These are phyloP conservation scores for Hericium rajendrae DNA, from an alignment of 768 basidiomycete species.

Conservation along the genomic window DNA sequence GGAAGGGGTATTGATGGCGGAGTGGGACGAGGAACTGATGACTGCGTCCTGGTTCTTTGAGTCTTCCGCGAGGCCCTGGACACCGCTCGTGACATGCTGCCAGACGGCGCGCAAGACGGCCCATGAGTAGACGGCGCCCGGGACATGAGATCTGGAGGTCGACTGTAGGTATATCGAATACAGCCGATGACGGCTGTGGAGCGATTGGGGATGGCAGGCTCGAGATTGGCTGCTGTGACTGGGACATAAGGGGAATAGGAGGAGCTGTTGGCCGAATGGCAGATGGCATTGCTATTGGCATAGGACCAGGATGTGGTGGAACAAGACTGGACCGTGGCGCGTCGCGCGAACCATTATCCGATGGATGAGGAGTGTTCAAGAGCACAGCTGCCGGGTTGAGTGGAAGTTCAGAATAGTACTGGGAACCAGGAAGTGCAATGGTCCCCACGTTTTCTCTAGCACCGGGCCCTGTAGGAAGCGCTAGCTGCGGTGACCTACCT, in stretches of 20 bases:
- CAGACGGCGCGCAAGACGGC: constrained; percentile 10
- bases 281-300: no score
- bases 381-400: constrained; percentile 69
- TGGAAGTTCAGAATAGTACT: constrained; percentile 78
- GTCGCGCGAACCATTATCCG: background rate
- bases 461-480: constrained; percentile 41
- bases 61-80: constrained; percentile 16
- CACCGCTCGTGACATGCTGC: constrained; percentile 2
- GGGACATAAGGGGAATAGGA: no score
- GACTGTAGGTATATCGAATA: background rate
- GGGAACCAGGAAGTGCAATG: constrained; percentile 98
- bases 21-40: constrained; percentile 35
- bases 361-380: constrained; percentile 25
- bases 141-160: background rate
- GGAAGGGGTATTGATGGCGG: constrained; percentile 55
- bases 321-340: no score
- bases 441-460: constrained; percentile 86
- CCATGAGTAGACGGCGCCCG: constrained; percentile 3
- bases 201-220: constrained; percentile 28
- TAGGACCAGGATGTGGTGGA: no score
- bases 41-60: constrained; percentile 24
- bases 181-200: background rate
- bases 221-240: background rate
- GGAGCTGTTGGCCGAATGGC: no score
- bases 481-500: constrained; percentile 50